A percentile compares a stretch with the other conserved stretches of the same genome.
These are phyloP conservation scores for Ettlia oleoabundans DNA, from an alignment of 139 green algal species.

Conservation along the genomic window DNA sequence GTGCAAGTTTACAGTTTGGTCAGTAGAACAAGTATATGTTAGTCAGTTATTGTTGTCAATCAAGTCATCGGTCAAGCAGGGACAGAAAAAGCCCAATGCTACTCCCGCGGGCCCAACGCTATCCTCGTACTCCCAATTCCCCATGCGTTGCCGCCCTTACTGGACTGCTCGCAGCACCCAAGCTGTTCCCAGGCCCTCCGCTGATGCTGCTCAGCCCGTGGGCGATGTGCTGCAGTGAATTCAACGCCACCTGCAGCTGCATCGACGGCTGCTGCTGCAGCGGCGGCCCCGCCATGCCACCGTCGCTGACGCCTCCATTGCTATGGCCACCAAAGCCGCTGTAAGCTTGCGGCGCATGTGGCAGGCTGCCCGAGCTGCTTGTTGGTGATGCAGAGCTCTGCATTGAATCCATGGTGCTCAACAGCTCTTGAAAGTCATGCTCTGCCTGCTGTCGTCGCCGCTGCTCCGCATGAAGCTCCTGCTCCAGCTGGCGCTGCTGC, in stretches of 20 bases:
- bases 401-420: conserved; percentile 15
- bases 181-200: background rate
- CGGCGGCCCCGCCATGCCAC: background rate
- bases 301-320: background rate
- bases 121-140: background rate
- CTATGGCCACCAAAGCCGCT: background rate
- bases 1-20: too few relatives aligned
- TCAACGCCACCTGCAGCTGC: conserved; percentile 20
- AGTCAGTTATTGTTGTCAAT: too few relatives aligned
- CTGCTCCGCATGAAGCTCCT: conserved; percentile 3
- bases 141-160: background rate
- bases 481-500: conserved; percentile 36
- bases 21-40: too few relatives aligned
- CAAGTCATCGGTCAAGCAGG: too few relatives aligned
- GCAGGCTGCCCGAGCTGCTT: background rate
- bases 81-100: too few relatives aligned
- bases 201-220: conserved; percentile 20
- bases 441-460: conserved; percentile 19
- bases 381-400: background rate
- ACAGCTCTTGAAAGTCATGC: conserved; percentile 30
- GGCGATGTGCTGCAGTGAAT: background rate
- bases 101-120: too few relatives aligned
- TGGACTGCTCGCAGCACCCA: background rate
- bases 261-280: background rate
- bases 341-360: background rate